Conservation (phyloP, 2,329 filamentous ascomycete genomes). For the Ilyonectria robusta region DNA sequence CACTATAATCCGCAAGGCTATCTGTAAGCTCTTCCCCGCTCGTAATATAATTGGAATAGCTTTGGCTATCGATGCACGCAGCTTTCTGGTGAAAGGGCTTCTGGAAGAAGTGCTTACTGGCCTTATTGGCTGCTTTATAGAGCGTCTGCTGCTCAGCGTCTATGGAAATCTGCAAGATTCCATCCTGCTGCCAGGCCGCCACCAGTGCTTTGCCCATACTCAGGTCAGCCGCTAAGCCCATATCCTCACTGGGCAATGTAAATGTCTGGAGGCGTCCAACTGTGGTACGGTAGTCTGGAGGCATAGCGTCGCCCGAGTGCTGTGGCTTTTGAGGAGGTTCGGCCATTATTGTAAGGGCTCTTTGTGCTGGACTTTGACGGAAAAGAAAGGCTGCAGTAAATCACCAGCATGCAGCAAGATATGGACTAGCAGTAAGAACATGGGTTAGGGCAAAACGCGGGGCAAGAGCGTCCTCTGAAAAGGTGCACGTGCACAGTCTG, state of each 20-base stretch:
- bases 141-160: slow-evolving; percentile 52
- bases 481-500: too few relatives aligned
- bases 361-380: background rate
- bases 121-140: slow-evolving; percentile 54
- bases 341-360: background rate
- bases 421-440: background rate
- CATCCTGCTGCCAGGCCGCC: slow-evolving; percentile 59
- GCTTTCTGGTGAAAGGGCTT: slow-evolving; percentile 56
- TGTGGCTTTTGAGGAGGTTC: background rate
- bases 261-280: slow-evolving; percentile 58
- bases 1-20: slow-evolving; percentile 65
- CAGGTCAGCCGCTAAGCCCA: slow-evolving; percentile 51
- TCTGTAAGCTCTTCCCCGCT: slow-evolving; percentile 64
- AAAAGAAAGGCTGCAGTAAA: background rate
- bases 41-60: slow-evolving; percentile 64
- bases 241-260: slow-evolving; percentile 55
- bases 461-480: background rate
- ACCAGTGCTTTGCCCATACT: slow-evolving; percentile 58
- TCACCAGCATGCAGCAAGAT: background rate
- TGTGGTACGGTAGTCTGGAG: slow-evolving; percentile 46
- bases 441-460: background rate
- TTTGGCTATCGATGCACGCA: slow-evolving; percentile 59
- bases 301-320: slow-evolving; percentile 35
- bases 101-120: slow-evolving; percentile 58
- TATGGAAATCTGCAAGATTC: slow-evolving; percentile 62